These are phyloP conservation scores for Boletus eberwhitei DNA, from an alignment of 768 basidiomycete species.

Conservation along the genomic window DNA sequence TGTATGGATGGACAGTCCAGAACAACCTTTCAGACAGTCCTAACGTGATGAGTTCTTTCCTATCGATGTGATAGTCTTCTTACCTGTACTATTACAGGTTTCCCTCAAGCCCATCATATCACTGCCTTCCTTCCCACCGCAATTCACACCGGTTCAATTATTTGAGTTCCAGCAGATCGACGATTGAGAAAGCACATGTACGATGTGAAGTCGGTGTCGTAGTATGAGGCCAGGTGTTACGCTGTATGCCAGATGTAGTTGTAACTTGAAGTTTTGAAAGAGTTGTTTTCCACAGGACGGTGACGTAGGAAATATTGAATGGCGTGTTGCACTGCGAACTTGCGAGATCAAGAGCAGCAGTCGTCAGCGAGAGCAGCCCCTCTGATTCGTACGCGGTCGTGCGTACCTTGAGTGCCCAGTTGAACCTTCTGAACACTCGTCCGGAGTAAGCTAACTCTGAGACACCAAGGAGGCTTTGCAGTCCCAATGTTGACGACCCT, in stretches of 20 bases:
- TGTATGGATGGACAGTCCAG: not conserved
- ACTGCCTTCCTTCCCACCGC: no score
- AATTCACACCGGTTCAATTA: not conserved
- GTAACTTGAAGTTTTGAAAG: no score
- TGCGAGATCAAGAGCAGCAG: not conserved
- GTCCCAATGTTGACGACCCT: no score
- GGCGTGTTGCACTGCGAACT: not conserved
- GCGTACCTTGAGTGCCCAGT: not conserved
- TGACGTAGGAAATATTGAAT: not conserved
- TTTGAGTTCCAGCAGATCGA: fast-evolving
- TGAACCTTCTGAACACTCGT: not conserved
- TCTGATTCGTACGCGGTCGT: not conserved
- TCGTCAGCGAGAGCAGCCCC: not conserved
- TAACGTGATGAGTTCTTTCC: not conserved
- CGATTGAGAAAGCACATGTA: not conserved
- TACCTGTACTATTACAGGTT: not conserved
- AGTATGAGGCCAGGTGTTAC: not conserved
- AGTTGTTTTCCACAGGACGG: not conserved
- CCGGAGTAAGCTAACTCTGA: no score
- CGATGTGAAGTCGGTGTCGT: not conserved
- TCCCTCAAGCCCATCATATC: not conserved
- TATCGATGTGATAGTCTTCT: not conserved
- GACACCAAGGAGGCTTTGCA: no score
- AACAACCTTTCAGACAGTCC: no score
- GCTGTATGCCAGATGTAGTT: not conserved